Evolutionary conservation across 1,284 basidiomycete species (phyloP).

Genomic region (Boletus albobrunnescens): DNA sequence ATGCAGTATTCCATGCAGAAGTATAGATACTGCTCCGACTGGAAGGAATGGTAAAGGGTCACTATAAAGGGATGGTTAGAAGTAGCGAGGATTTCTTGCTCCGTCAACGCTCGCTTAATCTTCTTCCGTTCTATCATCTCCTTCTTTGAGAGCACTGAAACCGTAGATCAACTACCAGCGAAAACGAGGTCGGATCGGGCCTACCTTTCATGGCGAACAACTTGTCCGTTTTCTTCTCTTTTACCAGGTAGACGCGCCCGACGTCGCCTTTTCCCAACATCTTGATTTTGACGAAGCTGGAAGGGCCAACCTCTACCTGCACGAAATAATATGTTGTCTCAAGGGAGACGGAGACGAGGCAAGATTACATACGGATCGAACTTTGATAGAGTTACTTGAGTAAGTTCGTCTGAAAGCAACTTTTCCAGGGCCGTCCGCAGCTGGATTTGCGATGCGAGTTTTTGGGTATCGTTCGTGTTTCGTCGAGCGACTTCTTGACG

Average conservation of each 20-base stretch:
- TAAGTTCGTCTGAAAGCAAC: constrained; percentile 89
- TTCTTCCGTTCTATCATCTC: constrained; percentile 99
- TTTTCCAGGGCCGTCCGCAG: constrained; percentile 52
- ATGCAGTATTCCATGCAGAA: constrained; percentile 99
- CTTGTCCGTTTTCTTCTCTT: constrained; percentile 92
- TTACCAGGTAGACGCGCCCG: constrained; percentile 92
- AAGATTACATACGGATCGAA: constrained; percentile 63
- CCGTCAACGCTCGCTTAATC: constrained; percentile 93
- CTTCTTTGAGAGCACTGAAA: constrained; percentile 87
- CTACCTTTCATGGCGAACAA: constrained; percentile 95
- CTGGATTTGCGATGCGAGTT: constrained; percentile 43
- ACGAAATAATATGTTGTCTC: constrained; percentile 2
- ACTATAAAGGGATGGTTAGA: constrained; percentile 98
- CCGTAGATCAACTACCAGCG: constrained; percentile 34
- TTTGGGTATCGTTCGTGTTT: constrained; percentile 37
- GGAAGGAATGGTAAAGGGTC: constrained; percentile 95
- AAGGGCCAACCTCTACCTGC: constrained; percentile 86
- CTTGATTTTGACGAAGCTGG: constrained; percentile 92
- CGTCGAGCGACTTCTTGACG: constrained; percentile 51
- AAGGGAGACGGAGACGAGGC: not conserved
- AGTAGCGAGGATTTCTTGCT: constrained; percentile 94
- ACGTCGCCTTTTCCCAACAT: constrained; percentile 95
- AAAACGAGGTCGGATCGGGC: constrained; percentile 15
- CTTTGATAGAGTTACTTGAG: constrained; percentile 96
- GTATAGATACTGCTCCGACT: constrained; percentile 95